Base-by-base conservation (phyloP, 2,329 filamentous ascomycete species). In the Nothophaeocryptopus gaeumannii region DNA sequence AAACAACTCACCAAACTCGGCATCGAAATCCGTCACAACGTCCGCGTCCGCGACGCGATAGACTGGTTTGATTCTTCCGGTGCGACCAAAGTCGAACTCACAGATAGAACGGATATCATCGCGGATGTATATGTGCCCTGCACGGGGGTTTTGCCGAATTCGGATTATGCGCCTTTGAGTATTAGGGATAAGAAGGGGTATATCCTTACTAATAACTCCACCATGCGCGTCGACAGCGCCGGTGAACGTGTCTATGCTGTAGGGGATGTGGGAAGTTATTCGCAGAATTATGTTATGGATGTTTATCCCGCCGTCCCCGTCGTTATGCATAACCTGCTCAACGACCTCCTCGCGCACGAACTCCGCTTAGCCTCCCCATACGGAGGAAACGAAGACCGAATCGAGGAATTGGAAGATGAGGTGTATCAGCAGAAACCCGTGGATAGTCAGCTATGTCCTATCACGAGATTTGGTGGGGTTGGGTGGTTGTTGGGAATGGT, bases 111-210 rank as follows among this genome's bases (percentile, higher is more conserved):
- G 8, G 59, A 57, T n/a, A 55, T 71, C 4, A 54, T 62, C 29
- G 55, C 64, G 8, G 70, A 72, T 47, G 46, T 70, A 1, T 71
- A 67, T 56, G 63, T 72, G 35, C 59, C 67, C 11, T 67, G 63
- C 38, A 68, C 65, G 0, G 68, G 68, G 38, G 62, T 63, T 7
- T 38, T 12, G 5, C 68, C 68, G 0, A 70, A 70, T 53, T 66
- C 62, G 8, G 40, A 51, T 4, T 71, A 62, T 58, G 49, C 67
- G 5, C 51, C 67, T 7, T 12, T 49, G 1, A 31, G 39, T 10
- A 56, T 70, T 3, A 55, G 66, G 15, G 58, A 66, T 47, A 51
- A 50, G 9, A 39, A 54, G 3, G 62, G 64, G 11, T 65, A 66
- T 35, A 52, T 68, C 37, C 45, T 45, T 12, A 63, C 60, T 5